phyloP scores from a whole-genome alignment of 805 yeast genomes.

The Ogataea thermomethanolica region DNA sequence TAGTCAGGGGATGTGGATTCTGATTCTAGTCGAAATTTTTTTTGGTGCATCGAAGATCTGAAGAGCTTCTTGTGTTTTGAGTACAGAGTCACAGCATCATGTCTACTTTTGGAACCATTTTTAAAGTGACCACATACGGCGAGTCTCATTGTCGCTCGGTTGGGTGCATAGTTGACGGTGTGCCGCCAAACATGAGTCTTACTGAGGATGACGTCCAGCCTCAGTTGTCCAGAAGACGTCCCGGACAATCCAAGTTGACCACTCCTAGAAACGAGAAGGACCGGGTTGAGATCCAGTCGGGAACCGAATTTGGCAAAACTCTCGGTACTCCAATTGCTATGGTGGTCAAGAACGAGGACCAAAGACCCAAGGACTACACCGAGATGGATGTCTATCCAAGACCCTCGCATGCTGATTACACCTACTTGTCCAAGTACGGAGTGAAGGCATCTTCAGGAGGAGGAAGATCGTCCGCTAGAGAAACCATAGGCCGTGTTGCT shows the following conservation, averaged over 20 bases:
- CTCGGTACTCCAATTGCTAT: slow-evolving; percentile 95
- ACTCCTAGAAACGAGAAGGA: slow-evolving; percentile 98
- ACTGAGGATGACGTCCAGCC: slow-evolving; percentile 91
- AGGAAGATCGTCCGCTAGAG: slow-evolving; percentile 96
- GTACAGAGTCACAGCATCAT: slow-evolving; percentile 31
- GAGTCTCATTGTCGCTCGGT: slow-evolving; percentile 97
- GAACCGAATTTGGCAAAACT: slow-evolving; percentile 86
- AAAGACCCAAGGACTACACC: slow-evolving; percentile 92
- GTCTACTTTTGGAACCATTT: slow-evolving; percentile 70
- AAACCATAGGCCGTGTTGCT: slow-evolving; percentile 97
- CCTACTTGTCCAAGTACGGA: slow-evolving; percentile 88
- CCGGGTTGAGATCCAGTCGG: slow-evolving; percentile 87
- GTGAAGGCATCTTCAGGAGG: slow-evolving; percentile 95
- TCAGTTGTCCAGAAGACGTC: slow-evolving; percentile 94
- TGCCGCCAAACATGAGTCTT: slow-evolving; percentile 89
- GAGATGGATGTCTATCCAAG: slow-evolving; percentile 96
- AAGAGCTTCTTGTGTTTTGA: background rate
- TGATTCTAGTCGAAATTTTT: slow-evolving; percentile 8
- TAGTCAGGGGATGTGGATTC: slow-evolving; percentile 1
- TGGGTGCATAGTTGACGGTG: slow-evolving; percentile 98
- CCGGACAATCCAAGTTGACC: slow-evolving; percentile 88
- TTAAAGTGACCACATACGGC: slow-evolving; percentile 90
- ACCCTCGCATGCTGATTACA: slow-evolving; percentile 97
- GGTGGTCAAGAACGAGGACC: slow-evolving; percentile 92
- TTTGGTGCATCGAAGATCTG: slow-evolving; percentile 9